phyloP scores from a whole-genome alignment of 352 stramenopile species.

The Chrysophaeum taylorii region DNA sequence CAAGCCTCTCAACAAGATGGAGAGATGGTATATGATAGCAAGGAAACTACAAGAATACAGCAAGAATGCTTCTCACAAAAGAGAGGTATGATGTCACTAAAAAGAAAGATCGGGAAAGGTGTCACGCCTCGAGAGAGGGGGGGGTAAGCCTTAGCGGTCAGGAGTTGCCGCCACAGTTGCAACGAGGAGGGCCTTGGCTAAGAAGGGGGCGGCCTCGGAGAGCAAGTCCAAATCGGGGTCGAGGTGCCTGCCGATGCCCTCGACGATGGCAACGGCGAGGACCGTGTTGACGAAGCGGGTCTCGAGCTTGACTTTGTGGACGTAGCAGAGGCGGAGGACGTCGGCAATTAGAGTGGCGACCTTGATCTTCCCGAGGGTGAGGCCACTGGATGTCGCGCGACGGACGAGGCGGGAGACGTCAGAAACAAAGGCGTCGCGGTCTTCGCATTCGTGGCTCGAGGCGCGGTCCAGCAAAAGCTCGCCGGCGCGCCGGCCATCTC shows the following conservation, averaged over 20 bases:
- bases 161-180: too few relatives aligned
- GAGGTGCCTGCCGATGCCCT: not conserved
- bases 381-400: not conserved
- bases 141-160: too few relatives aligned
- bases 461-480: not conserved
- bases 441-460: not conserved
- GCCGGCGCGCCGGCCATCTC: not conserved
- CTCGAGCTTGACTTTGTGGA: not conserved
- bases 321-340: not conserved
- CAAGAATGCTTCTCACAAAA: too few relatives aligned
- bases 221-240: constrained; percentile 9
- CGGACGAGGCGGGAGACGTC: not conserved
- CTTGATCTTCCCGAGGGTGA: not conserved
- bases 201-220: not conserved
- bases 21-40: too few relatives aligned
- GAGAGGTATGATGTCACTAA: too few relatives aligned
- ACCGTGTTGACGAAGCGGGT: not conserved
- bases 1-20: too few relatives aligned
- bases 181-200: too few relatives aligned
- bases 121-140: too few relatives aligned
- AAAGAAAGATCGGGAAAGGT: too few relatives aligned
- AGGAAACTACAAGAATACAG: too few relatives aligned
- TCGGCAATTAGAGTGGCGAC: not conserved
- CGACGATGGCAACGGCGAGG: constrained; percentile 7
- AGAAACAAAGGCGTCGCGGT: not conserved